Percentiles rank a stretch among this genome's conserved stretches.
These are phyloP conservation scores for Gossypium australe DNA, from an alignment of 345 rosid species.

Conservation along the genomic window DNA sequence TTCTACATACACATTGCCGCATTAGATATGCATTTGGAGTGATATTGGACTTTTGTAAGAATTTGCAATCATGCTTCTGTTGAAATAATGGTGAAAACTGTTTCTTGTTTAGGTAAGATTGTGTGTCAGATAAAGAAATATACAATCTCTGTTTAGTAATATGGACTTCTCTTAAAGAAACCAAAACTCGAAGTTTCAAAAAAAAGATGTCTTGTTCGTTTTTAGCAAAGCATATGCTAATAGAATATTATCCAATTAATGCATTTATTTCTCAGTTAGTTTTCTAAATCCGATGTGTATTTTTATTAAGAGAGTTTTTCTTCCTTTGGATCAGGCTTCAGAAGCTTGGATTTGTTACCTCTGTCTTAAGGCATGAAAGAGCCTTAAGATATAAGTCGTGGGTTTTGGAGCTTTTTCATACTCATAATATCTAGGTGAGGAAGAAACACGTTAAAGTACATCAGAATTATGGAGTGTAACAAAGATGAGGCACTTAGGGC, in stretches of 20 bases:
- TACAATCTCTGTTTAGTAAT: neutral
- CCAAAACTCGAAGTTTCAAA: neutral
- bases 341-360: neutral
- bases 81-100: neutral
- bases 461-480: conserved; percentile 73
- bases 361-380: conserved; percentile 14
- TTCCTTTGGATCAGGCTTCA: conserved; percentile 24
- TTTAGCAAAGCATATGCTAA: neutral
- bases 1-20: neutral
- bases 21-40: neutral
- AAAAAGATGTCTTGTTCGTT: neutral
- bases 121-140: conserved; percentile 8
- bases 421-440: conserved; percentile 9
- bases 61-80: neutral
- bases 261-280: conserved; percentile 2
- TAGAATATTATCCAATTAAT: neutral
- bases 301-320: neutral
- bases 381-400: neutral
- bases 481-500: conserved; percentile 87
- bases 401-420: conserved; percentile 5
- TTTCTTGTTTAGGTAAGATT: neutral
- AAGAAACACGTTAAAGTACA: conserved; percentile 6
- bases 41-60: neutral
- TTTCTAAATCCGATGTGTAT: neutral
- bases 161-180: neutral